These are phyloP conservation scores for Discostella stelligeroides DNA, from an alignment of 108 stramenopile species.

Conservation along the genomic window DNA sequence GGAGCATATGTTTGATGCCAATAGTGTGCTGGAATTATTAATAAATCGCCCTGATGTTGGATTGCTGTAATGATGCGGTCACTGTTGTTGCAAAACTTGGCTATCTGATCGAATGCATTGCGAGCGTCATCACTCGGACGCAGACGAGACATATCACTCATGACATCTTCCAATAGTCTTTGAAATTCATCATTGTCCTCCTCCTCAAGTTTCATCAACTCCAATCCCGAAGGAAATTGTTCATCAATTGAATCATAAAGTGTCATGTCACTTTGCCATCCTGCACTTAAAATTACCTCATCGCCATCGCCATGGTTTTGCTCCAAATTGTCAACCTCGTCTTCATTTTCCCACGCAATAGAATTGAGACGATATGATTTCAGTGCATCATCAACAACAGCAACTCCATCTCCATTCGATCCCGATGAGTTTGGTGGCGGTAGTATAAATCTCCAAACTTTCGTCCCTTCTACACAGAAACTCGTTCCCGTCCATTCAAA, in stretches of 20 bases:
- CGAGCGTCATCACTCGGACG: constrained; percentile 13
- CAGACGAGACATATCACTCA: constrained; percentile 9
- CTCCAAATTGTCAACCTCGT: background rate
- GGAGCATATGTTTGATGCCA: constrained; percentile 72
- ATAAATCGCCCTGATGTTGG: constrained; percentile 64
- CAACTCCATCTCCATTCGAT: constrained; percentile 27
- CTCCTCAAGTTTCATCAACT: constrained; percentile 32
- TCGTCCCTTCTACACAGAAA: constrained; percentile 64
- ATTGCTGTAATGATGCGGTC: constrained; percentile 29
- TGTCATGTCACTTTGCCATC: constrained; percentile 69
- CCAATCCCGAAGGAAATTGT: constrained; percentile 30
- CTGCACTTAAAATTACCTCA: constrained; percentile 43
- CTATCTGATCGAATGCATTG: constrained; percentile 8
- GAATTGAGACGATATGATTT: constrained; percentile 59
- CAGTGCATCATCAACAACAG: constrained; percentile 40
- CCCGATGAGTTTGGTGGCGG: constrained; percentile 17
- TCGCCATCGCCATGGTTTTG: constrained; percentile 12
- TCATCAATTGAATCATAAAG: constrained; percentile 36
- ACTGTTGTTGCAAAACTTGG: background rate
- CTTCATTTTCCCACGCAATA: constrained; percentile 55
- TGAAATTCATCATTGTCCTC: constrained; percentile 1
- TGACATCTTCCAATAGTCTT: constrained; percentile 24
- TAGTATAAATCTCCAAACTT: constrained; percentile 68
- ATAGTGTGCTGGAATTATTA: constrained; percentile 66
- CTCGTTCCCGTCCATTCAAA: constrained; percentile 77